phyloP scores from a whole-genome alignment of 208 protist species.

The Acanthamoeba rhysodes region DNA sequence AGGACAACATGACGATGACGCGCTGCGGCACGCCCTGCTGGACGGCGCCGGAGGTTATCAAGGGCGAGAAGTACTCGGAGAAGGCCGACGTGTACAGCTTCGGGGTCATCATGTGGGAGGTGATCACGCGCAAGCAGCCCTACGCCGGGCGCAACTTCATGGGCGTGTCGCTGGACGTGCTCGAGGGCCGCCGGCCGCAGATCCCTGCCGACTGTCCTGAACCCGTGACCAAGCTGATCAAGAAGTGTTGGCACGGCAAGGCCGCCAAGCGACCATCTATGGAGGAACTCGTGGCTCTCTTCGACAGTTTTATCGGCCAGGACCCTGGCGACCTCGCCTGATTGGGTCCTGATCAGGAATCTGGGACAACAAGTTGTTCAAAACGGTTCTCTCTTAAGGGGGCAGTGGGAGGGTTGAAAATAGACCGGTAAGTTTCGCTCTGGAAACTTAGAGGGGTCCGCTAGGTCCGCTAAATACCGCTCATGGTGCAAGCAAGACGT shows the following conservation, averaged over 20 bases:
- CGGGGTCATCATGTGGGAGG: neutral
- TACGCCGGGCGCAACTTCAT: slow-evolving; percentile 29
- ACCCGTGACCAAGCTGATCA: neutral
- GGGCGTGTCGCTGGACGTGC: slow-evolving; percentile 12
- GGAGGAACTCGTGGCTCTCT: neutral
- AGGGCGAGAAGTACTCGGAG: slow-evolving; percentile 78
- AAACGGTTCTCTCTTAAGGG: too few species aligned
- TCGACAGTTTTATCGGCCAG: too few species aligned
- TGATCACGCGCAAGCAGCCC: neutral
- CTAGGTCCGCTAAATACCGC: too few species aligned
- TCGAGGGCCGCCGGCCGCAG: neutral
- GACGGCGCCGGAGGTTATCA: slow-evolving; percentile 82
- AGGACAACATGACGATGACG: slow-evolving; percentile 78
- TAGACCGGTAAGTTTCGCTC: too few species aligned
- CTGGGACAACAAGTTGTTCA: too few species aligned
- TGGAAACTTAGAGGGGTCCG: too few species aligned
- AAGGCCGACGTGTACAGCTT: slow-evolving; percentile 84
- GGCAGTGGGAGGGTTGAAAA: too few species aligned
- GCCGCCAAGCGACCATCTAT: neutral
- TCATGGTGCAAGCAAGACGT: too few species aligned
- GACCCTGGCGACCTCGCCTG: too few species aligned
- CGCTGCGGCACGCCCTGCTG: slow-evolving; percentile 85
- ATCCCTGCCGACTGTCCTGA: neutral
- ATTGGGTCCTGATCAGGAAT: too few species aligned
- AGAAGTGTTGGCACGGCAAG: neutral